Evolutionary conservation across 1,284 basidiomycete genomes (phyloP).

Genomic region (Austroboletus niveus): DNA sequence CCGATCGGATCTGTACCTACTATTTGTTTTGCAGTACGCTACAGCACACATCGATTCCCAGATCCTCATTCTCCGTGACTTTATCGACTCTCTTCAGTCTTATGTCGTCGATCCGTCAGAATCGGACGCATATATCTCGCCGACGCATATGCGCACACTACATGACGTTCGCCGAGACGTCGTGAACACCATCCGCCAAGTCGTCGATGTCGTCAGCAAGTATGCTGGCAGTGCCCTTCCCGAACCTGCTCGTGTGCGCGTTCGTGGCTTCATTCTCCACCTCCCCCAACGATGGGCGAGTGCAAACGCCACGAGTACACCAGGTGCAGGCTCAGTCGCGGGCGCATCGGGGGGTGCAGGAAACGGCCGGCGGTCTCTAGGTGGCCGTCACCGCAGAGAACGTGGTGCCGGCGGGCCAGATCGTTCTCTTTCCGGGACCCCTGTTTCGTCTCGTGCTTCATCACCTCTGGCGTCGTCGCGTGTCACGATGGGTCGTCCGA

Average conservation of each 20-base stretch:
- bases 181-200: conserved; percentile 83
- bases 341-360: conserved; percentile 40
- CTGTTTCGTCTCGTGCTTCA: conserved; percentile 31
- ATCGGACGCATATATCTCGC: conserved; percentile 41
- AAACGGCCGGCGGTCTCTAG: conserved; percentile 17
- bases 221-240: conserved; percentile 85
- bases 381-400: conserved; percentile 25
- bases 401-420: conserved; percentile 33
- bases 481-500: conserved; percentile 35
- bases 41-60: conserved; percentile 87
- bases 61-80: conserved; percentile 79
- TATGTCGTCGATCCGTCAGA: conserved; percentile 23
- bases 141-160: conserved; percentile 63
- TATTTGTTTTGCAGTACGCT: conserved; percentile 61
- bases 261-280: conserved; percentile 78
- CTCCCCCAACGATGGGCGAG: conserved; percentile 79
- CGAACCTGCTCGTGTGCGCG: conserved; percentile 76
- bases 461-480: conserved; percentile 29
- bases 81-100: conserved; percentile 69
- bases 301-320: conserved; percentile 26
- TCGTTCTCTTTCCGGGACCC: conserved; percentile 27
- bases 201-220: conserved; percentile 84
- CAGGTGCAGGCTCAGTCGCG: conserved; percentile 30
- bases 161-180: conserved; percentile 77
- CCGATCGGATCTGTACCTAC: conserved; percentile 43